Base-by-base conservation (phyloP, 2,329 filamentous ascomycete species). In the Cordyceps tenuipes region DNA sequence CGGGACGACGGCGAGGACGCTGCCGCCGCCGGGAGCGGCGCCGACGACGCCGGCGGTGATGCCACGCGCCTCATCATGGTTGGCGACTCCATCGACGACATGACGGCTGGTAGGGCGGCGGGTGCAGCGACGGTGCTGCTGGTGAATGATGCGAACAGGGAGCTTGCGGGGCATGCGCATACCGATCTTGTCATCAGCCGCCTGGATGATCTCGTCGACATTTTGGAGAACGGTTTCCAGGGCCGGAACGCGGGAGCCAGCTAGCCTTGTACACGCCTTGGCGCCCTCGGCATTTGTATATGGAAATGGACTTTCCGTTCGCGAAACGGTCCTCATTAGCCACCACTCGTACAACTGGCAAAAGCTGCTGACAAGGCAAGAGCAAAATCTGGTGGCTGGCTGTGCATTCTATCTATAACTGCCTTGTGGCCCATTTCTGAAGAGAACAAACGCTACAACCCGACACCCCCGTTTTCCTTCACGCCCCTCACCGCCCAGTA, bases 71-170 rank as follows among this genome's bases (percentile, higher is more conserved):
- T 85, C 47, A 82, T 85, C 65, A 87, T 87, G 84, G 84, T 86
- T 23, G 89, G 89, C 4, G 89, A 93, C 70, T 91, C 87, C 17
- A 84, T 96, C 59, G 94, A 97, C 71, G 94, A 99, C 70, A 95
- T 97, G 84, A 89, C 87, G 8, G 91, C 93, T 0, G 93, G 94
- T 0, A 82, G 87, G 62, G 80, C 79, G 57, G 93, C 93, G 0
- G 93, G 93, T 1, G 90, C 92, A 1, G 89, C 91, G 39, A 97
- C 94, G 0, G 91, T 97, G n/a, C 70, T 97, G 69, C 77, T 99
- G 49, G 81, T 88, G 17, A 95, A 95, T 68, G 84, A 90, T n/a
- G 86, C 82, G n/a, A 96, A 96, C 69, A 73, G 72, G 59, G 80
- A 87, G 64, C 70, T 96, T 61, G 83, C 79, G 8, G 78, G 82